Conservation (phyloP, 495 filamentous ascomycete genomes). For the Talaromyces adpressus region DNA sequence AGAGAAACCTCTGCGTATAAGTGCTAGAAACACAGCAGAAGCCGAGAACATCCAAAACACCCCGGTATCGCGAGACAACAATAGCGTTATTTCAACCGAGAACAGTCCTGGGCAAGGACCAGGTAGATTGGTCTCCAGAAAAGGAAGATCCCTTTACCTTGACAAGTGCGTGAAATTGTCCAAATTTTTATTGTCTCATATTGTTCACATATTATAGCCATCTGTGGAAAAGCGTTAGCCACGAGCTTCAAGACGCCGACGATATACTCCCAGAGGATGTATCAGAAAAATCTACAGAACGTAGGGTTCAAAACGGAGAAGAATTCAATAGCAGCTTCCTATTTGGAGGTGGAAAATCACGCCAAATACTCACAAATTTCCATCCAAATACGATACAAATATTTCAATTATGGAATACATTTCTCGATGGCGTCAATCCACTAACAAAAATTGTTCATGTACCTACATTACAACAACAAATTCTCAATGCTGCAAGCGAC, state of each 20-base stretch:
- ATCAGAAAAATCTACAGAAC: conserved; percentile 9
- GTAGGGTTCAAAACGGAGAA: conserved; percentile 12
- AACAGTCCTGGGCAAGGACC: conserved; percentile 9
- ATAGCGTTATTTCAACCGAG: neutral
- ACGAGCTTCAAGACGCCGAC: conserved; percentile 45
- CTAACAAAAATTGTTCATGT: conserved; percentile 65
- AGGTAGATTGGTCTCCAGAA: conserved; percentile 27
- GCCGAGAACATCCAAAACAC: neutral
- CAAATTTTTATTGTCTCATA: neutral
- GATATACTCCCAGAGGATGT: conserved; percentile 26
- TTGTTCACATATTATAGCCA: conserved; percentile 20
- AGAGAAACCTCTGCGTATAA: neutral
- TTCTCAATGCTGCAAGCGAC: conserved; percentile 32
- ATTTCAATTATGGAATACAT: conserved; percentile 64
- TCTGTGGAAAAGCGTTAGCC: conserved; percentile 45
- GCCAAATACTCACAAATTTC: conserved; percentile 21
- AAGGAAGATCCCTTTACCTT: conserved; percentile 40
- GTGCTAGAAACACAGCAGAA: neutral
- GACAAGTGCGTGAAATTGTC: conserved; percentile 28
- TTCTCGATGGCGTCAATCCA: conserved; percentile 60
- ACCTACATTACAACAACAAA: conserved; percentile 44
- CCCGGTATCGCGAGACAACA: neutral
- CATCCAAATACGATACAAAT: conserved; percentile 65
- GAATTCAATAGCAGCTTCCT: conserved; percentile 18
- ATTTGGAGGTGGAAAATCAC: conserved; percentile 9